Conservation (phyloP, 768 basidiomycete genomes). For the Tricholomella constricta region DNA sequence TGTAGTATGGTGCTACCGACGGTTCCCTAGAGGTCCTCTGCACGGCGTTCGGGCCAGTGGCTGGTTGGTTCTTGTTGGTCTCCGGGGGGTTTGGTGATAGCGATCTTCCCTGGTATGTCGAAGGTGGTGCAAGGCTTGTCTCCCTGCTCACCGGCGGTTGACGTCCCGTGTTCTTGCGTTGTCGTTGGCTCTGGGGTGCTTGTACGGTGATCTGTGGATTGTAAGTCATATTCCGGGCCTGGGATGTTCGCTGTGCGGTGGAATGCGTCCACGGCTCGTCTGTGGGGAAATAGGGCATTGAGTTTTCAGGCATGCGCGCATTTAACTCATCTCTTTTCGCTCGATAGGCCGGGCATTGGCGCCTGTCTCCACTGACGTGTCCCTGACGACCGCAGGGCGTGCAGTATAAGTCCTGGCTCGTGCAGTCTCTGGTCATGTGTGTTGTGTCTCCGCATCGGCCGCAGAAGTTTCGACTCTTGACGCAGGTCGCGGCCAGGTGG, state of each 20-base stretch:
- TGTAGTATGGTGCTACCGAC: background rate
- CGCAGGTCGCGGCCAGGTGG: too few relatives aligned
- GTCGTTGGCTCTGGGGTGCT: background rate
- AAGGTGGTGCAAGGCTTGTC: background rate
- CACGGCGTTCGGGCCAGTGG: background rate
- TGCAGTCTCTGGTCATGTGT: too few relatives aligned
- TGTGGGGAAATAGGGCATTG: background rate
- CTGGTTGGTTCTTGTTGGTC: background rate
- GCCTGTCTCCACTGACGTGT: too few relatives aligned
- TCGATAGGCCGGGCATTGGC: too few relatives aligned
- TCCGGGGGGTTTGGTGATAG: background rate
- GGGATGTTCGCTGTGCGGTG: background rate
- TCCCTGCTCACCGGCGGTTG: background rate
- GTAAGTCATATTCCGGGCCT: too few relatives aligned
- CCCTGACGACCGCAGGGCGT: too few relatives aligned
- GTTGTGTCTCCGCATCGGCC: too few relatives aligned
- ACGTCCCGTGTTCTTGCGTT: background rate
- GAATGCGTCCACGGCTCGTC: background rate
- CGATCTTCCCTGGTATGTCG: background rate
- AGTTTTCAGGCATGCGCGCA: background rate
- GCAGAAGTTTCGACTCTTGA: too few relatives aligned
- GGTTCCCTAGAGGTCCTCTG: background rate
- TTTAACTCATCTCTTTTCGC: too few relatives aligned
- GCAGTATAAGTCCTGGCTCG: too few relatives aligned
- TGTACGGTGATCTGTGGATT: background rate